These are phyloP conservation scores for Coix lacrymajobi DNA, from an alignment of 176 grass and related monocot species.

Conservation along the genomic window DNA sequence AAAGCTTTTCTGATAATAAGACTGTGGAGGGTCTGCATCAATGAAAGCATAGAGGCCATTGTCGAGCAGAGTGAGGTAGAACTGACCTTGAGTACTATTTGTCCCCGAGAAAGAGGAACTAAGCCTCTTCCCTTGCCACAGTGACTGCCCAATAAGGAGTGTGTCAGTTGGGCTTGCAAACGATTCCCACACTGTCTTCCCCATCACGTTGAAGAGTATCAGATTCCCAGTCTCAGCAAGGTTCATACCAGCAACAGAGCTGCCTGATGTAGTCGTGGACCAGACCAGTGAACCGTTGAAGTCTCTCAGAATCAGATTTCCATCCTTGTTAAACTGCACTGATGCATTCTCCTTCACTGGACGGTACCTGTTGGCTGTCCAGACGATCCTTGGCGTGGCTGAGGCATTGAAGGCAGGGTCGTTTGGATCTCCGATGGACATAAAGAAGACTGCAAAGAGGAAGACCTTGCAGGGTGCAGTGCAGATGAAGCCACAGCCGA, in stretches of 20 bases:
- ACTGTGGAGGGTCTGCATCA: constrained; percentile 28
- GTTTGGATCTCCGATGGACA: constrained; percentile 8
- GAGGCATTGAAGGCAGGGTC: not conserved
- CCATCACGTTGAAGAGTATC: constrained; percentile 47
- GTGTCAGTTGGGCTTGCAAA: constrained; percentile 56
- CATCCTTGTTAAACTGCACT: constrained; percentile 31
- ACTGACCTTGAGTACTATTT: constrained; percentile 47
- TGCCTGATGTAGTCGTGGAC: constrained; percentile 40
- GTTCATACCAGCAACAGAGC: constrained; percentile 32
- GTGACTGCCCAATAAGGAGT: constrained; percentile 46
- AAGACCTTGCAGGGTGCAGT: constrained; percentile 34
- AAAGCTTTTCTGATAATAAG: constrained; percentile 36
- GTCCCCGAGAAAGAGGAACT: constrained; percentile 16
- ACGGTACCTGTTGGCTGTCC: constrained; percentile 46
- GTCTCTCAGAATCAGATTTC: constrained; percentile 45
- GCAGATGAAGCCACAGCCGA: constrained; percentile 50
- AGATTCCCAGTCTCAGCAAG: constrained; percentile 46
- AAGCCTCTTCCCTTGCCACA: constrained; percentile 50
- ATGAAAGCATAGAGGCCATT: constrained; percentile 44
- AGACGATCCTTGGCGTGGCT: constrained; percentile 28
- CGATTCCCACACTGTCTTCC: constrained; percentile 51
- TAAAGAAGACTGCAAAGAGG: constrained; percentile 43
- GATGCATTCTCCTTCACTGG: constrained; percentile 46
- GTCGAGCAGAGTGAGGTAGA: constrained; percentile 40
- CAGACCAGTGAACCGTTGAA: constrained; percentile 35